Conservation (phyloP, 805 yeast genomes). For the Suhomyces faveliae region DNA sequence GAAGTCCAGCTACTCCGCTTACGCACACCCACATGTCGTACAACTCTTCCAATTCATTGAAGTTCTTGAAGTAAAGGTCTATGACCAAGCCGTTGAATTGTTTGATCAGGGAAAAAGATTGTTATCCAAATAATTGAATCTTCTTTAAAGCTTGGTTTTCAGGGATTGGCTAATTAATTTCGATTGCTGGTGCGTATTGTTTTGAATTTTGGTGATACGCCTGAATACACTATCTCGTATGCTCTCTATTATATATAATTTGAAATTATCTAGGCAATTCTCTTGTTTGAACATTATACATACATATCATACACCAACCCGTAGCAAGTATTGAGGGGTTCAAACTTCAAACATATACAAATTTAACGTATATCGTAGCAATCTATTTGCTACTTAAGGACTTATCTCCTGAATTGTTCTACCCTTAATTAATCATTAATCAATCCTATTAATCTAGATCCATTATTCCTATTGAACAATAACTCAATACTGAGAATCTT, state of each 20-base stretch:
- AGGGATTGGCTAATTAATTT: constrained; percentile 25
- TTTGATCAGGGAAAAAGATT: constrained; percentile 20
- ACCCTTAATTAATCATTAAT: neutral
- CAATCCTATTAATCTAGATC: neutral
- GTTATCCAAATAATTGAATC: constrained; percentile 14
- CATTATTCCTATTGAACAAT: neutral
- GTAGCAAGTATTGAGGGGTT: neutral
- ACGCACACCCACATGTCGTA: constrained; percentile 31
- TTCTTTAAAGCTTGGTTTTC: constrained; percentile 23
- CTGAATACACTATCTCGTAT: constrained; percentile 12
- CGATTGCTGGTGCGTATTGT: constrained; percentile 1
- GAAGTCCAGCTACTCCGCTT: constrained; percentile 20
- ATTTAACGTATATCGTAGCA: neutral
- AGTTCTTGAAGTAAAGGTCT: constrained; percentile 30
- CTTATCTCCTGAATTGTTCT: neutral
- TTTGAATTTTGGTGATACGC: constrained; percentile 1
- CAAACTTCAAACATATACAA: neutral
- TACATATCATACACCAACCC: neutral
- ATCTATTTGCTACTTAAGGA: neutral
- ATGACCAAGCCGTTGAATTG: constrained; percentile 20
- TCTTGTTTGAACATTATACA: neutral
- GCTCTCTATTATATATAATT: neutral
- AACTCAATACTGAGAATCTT: neutral
- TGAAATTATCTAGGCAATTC: neutral
- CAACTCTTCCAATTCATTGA: constrained; percentile 35